phyloP scores from a whole-genome alignment of 2,329 filamentous ascomycete species.

The Claviceps humidiphila region DNA sequence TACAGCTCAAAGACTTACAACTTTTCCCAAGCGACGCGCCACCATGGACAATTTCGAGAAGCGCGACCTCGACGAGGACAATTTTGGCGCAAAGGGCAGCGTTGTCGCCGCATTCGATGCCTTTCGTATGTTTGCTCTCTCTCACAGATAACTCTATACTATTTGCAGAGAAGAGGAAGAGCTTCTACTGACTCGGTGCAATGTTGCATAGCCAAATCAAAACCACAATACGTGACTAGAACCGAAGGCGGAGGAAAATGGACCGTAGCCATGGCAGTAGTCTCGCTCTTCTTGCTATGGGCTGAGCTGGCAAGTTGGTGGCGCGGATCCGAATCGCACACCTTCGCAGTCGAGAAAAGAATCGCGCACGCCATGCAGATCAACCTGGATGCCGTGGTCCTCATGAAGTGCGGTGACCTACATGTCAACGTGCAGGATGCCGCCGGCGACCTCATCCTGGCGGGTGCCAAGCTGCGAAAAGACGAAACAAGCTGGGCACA shows the following conservation, averaged over 20 bases:
- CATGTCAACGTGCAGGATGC: constrained; percentile 97
- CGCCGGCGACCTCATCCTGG: constrained; percentile 79
- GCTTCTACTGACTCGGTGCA: background rate
- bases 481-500: constrained; percentile 71
- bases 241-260: constrained; percentile 84
- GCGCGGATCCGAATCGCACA: constrained; percentile 69
- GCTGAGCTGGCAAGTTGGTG: constrained; percentile 75
- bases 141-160: background rate
- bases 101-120: constrained; percentile 86
- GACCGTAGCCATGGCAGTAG: constrained; percentile 68
- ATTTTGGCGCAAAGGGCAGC: constrained; percentile 59
- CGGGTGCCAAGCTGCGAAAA: constrained; percentile 56
- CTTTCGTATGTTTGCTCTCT: constrained; percentile 59
- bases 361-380: constrained; percentile 80
- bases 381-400: constrained; percentile 86
- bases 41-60: constrained; percentile 69
- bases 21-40: background rate
- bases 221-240: constrained; percentile 77
- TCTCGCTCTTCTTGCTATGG: constrained; percentile 64
- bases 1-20: background rate
- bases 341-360: constrained; percentile 87
- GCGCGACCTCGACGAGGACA: constrained; percentile 55
- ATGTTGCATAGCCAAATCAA: constrained; percentile 69
- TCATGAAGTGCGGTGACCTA: constrained; percentile 78
- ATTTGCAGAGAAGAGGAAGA: too few species aligned